Evolutionary conservation across 305 asterid species (phyloP).

Genomic region (Fraxinus dipetala): DNA sequence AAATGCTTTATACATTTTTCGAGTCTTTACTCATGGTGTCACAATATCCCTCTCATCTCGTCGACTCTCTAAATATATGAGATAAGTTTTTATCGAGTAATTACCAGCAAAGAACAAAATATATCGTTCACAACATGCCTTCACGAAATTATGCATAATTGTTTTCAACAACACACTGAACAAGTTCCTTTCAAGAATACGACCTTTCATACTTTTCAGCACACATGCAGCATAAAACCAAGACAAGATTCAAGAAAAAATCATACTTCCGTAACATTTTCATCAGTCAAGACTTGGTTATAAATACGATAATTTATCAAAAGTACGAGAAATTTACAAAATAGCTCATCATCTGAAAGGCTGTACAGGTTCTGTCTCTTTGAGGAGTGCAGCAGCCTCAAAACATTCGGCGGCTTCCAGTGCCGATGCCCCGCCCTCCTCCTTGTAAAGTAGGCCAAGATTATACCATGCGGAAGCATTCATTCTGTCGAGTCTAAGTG

Average conservation of each 20-base stretch:
- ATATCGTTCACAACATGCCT: neutral
- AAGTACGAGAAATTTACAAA: constrained; percentile 1
- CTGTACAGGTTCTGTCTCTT: constrained; percentile 75
- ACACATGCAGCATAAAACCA: neutral
- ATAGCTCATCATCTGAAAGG: constrained; percentile 56
- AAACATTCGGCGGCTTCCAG: constrained; percentile 80
- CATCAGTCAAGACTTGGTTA: neutral
- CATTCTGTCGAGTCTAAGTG: constrained; percentile 62
- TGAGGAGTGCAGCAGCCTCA: constrained; percentile 60
- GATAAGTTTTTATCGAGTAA: neutral
- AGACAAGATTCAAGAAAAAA: neutral
- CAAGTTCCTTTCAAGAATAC: neutral
- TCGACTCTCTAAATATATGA: neutral
- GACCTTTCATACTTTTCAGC: neutral
- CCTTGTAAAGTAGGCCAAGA: constrained; percentile 70
- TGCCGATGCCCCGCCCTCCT: constrained; percentile 43
- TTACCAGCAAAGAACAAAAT: neutral
- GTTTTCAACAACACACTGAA: neutral
- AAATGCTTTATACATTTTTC: neutral
- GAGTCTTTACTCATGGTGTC: neutral
- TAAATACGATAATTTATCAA: neutral
- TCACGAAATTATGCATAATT: neutral
- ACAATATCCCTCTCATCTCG: neutral
- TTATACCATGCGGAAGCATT: constrained; percentile 70
- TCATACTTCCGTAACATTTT: neutral